Evolutionary conservation across 345 rosid genomes (phyloP), one percentile per base, ranked within the genome.

Genomic region (Pugionium cornutum): DNA sequence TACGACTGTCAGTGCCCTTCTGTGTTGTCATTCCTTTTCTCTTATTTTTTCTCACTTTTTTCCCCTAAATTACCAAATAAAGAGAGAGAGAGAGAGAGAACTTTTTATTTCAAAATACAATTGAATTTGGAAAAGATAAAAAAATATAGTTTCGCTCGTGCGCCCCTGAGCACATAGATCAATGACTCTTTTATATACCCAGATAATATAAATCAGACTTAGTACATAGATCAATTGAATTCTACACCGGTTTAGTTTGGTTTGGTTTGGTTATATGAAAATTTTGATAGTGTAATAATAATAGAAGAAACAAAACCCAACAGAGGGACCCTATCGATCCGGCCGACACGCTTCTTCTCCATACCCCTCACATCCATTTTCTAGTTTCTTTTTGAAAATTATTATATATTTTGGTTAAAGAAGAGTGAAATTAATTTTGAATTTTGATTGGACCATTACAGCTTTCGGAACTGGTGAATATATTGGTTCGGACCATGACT

Each of bases 1-100:
- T 89, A 87, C 79, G 97, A 89, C 97, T 83, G 97, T 80, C 95
- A 83, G 92, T 87, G 83, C 81, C 68, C 69, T 62, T 61, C 81
- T 82, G 96, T 83, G 80, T 82, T 87, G 95, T 92, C 98, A 83
- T 83, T 89, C 88, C 79, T 62, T 62, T 58, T 65, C 66, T 51
- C 41, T 59, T 57, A 37, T 43, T 9, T 9, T 42, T 35, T 9
- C n/a, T 62, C 67, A 39, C 2, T 5, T 59, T 67, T 73, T 48
- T 36, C 62, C 18, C 64, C 34, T 9, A 53, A 66, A 59, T 61
- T 67, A 53, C 18, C 75, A 60, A 66, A 59, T 58, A 45, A 39
- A 27, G 26, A 45, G 31, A 53, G 28, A 27, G n/a, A 40, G 36
- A 54, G 31, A 67, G 53, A 67, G 0, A 39, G 26, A 18, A 18